phyloP scores from a whole-genome alignment of 2,329 filamentous ascomycete genomes.

The Daldinia sp. region DNA sequence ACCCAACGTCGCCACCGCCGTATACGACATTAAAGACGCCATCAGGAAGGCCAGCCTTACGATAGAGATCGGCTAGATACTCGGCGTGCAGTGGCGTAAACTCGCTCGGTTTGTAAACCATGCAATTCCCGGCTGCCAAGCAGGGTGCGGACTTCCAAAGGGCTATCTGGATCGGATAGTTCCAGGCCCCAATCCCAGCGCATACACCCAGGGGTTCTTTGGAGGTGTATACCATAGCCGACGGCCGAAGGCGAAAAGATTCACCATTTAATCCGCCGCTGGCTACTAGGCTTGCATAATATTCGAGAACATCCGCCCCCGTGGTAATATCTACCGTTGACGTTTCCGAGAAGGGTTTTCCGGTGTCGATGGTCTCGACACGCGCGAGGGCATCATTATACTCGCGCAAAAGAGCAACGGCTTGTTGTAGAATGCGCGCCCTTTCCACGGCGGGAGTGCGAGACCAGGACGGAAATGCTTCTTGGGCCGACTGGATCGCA shows the following conservation, averaged over 20 bases:
- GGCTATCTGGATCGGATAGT: slow-evolving; percentile 90
- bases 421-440: slow-evolving; percentile 79
- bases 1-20: slow-evolving; percentile 79
- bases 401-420: slow-evolving; percentile 75
- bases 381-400: slow-evolving; percentile 82
- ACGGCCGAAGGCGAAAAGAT: slow-evolving; percentile 74
- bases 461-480: slow-evolving; percentile 80
- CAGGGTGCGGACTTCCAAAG: slow-evolving; percentile 90
- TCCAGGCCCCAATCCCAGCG: slow-evolving; percentile 89
- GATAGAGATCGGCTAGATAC: slow-evolving; percentile 77
- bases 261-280: slow-evolving; percentile 83
- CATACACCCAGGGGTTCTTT: slow-evolving; percentile 86
- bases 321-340: slow-evolving; percentile 84
- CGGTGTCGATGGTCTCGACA: slow-evolving; percentile 84
- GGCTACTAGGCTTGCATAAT: slow-evolving; percentile 82
- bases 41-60: slow-evolving; percentile 78
- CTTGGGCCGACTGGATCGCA: slow-evolving; percentile 74
- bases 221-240: slow-evolving; percentile 83
- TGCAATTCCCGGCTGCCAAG: slow-evolving; percentile 84
- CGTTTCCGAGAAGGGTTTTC: slow-evolving; percentile 86
- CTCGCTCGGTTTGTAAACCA: slow-evolving; percentile 92
- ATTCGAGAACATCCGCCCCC: slow-evolving; percentile 85
- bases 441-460: slow-evolving; percentile 76
- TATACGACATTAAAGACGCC: slow-evolving; percentile 91
- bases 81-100: slow-evolving; percentile 85